Percentiles rank a stretch among this genome's conserved stretches.
phyloP scores from a whole-genome alignment of 139 green algal species.

The Deuterostichococcus epilithicus region DNA sequence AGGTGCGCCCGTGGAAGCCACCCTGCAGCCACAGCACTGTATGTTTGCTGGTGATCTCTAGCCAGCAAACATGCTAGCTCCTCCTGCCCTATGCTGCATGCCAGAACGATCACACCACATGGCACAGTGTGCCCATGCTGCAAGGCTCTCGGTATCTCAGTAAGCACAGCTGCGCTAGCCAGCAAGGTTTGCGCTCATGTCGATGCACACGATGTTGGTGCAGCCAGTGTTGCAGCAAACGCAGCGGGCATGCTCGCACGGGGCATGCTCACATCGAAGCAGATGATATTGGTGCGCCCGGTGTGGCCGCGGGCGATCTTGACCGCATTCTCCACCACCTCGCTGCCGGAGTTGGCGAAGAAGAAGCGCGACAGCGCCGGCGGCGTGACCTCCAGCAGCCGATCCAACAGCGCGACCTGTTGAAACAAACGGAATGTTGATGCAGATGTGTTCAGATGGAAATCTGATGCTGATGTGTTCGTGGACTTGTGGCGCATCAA shows the following conservation, averaged over 20 bases:
- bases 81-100: slow-evolving; percentile 27
- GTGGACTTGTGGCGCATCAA: not conserved
- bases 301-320: slow-evolving; percentile 79
- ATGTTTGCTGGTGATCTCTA: too few relatives aligned
- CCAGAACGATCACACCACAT: not conserved
- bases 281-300: slow-evolving; percentile 68
- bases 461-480: not conserved
- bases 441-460: not conserved
- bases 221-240: not conserved
- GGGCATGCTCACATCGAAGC: slow-evolving; percentile 58
- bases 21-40: slow-evolving; percentile 28
- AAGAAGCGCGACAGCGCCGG: slow-evolving; percentile 45
- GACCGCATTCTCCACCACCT: slow-evolving; percentile 83
- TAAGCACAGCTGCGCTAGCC: not conserved
- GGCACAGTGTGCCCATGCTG: not conserved
- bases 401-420: slow-evolving; percentile 47
- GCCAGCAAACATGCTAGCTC: slow-evolving; percentile 5
- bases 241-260: not conserved
- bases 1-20: slow-evolving; percentile 75
- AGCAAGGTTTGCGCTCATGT: not conserved
- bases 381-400: slow-evolving; percentile 52
- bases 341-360: slow-evolving; percentile 67
- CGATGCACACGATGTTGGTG: not conserved
- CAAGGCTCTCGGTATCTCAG: not conserved
- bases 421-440: not conserved